Percentiles rank a stretch among this genome's conserved stretches.
Conservation (phyloP, 2,329 filamentous ascomycete genomes). For the Fusarium sp. region DNA sequence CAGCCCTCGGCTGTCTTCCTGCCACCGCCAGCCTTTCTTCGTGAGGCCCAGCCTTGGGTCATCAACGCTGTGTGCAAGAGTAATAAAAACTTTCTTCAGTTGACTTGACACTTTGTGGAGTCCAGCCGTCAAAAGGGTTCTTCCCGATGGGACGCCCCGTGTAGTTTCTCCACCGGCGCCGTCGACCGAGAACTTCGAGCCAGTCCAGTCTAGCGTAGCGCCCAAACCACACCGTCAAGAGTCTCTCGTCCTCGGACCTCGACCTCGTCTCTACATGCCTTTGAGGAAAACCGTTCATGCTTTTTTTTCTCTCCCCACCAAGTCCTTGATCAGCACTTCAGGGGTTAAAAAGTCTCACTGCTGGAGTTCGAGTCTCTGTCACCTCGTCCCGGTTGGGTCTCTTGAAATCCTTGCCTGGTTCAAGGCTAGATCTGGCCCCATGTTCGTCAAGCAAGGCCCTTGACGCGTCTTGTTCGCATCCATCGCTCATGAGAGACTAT, state of each 20-base stretch:
- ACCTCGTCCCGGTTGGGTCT: constrained; percentile 16
- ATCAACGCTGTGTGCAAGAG: constrained; percentile 15
- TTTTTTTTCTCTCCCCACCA: constrained; percentile 11
- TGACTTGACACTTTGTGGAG: constrained; percentile 43
- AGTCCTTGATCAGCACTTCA: constrained; percentile 28
- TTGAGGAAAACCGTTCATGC: constrained; percentile 11
- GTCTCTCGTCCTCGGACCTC: constrained; percentile 20
- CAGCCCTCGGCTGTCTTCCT: constrained; percentile 19
- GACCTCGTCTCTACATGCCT: constrained; percentile 3
- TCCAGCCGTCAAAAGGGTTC: constrained; percentile 43
- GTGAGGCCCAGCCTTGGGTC: constrained; percentile 13
- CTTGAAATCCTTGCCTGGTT: constrained; percentile 6
- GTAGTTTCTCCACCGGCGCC: constrained; percentile 30
- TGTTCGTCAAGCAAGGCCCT: constrained; percentile 16
- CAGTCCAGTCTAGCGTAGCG: constrained; percentile 23
- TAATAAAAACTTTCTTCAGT: constrained; percentile 16
- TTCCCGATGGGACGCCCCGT: constrained; percentile 46
- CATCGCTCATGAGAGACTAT: not conserved
- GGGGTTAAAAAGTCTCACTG: constrained; percentile 11
- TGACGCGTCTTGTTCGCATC: constrained; percentile 34
- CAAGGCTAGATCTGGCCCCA: constrained; percentile 6
- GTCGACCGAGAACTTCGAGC: constrained; percentile 22
- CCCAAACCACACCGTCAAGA: constrained; percentile 25
- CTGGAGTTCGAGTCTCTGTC: constrained; percentile 7
- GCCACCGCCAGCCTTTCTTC: constrained; percentile 20